These are phyloP conservation scores for Fistulinella staudtii DNA, from an alignment of 1,284 basidiomycete species.

Conservation along the genomic window DNA sequence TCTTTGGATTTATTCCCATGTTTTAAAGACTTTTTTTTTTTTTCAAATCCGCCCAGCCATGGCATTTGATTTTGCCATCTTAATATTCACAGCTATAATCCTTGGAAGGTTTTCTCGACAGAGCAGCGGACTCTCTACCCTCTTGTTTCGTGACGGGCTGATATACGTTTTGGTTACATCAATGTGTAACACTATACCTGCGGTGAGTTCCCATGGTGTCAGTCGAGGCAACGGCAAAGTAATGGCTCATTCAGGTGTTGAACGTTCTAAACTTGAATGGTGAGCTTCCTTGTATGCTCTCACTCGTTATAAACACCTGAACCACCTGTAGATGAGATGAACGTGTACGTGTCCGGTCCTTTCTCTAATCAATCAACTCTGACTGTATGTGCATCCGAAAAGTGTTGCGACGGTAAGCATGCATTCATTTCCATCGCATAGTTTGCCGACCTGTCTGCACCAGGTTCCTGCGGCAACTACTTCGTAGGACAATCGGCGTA, in stretches of 20 bases:
- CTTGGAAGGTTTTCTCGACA: conserved; percentile 46
- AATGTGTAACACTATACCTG: conserved; percentile 61
- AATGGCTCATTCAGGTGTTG: conserved; percentile 17
- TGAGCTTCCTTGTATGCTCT: conserved; percentile 6
- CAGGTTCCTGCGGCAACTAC: conserved; percentile 64
- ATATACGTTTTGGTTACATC: conserved; percentile 64
- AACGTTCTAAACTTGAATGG: conserved; percentile 26
- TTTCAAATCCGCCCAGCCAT: conserved; percentile 44
- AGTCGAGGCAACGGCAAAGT: neutral
- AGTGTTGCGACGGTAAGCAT: conserved; percentile 26
- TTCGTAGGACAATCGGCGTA: conserved; percentile 41
- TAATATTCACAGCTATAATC: conserved; percentile 50
- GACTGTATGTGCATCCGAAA: neutral
- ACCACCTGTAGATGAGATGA: conserved; percentile 21
- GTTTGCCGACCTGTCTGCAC: neutral
- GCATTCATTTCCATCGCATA: neutral
- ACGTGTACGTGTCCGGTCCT: conserved; percentile 20
- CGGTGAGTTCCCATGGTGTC: conserved; percentile 45
- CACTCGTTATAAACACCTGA: neutral
- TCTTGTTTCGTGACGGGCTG: conserved; percentile 69
- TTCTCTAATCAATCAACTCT: conserved; percentile 1
- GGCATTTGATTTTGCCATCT: conserved; percentile 61
- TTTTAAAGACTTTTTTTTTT: no score
- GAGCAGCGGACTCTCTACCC: conserved; percentile 52
- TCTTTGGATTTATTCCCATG: no score